Base-by-base conservation (phyloP, 2,329 filamentous ascomycete genomes). In the Botrytis cinerea region DNA sequence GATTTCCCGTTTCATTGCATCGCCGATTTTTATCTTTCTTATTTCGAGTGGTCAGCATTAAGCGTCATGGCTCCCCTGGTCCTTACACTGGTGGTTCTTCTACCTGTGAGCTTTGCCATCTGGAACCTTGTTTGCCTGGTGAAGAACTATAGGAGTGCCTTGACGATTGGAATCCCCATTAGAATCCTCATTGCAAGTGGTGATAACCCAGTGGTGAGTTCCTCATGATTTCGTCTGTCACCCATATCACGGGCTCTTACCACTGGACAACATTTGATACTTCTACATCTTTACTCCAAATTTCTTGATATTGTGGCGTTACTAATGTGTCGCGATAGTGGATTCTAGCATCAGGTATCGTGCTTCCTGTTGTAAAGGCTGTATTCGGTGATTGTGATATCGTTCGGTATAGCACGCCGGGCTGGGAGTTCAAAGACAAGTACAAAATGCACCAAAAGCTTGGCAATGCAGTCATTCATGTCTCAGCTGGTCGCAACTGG, bases 391-490 rank as follows among this genome's bases (percentile, higher is more conserved):
- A 71, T 8, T 71, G 68, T 14, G 68, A 71, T 18, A 51, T 71
- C 43, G 43, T 59, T 28, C 43, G 57, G 1, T 71, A 71, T 20
- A 71, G 68, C 20, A 9, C 12, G 20, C 68, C 68, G 10, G 68
- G 57, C 4, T 71, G 68, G 68, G 68, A 71, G 25, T 71, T 71
- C 32, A 62, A 28, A 51, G 68, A 71, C 6, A 71, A 62, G 32
- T 62, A 62, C 25, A 45, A 12, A 2, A 71, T 71, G 68, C 57
- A 71, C 14, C 40, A 62, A 59, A 45, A 71, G 57, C 57, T 71
- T 51, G 57, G 57, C 9, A 57, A 40, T 71, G 57, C 25, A 51
- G 68, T 71, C 8, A 62, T 62, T n/a, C 68, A 62, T 28, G 68
- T 71, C 18, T 71, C 68, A 22, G 57, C 68, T 9, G 43, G 68